Evolutionary conservation across 2,329 filamentous ascomycete genomes (phyloP).

Genomic region (Colletotrichum tofieldiae): DNA sequence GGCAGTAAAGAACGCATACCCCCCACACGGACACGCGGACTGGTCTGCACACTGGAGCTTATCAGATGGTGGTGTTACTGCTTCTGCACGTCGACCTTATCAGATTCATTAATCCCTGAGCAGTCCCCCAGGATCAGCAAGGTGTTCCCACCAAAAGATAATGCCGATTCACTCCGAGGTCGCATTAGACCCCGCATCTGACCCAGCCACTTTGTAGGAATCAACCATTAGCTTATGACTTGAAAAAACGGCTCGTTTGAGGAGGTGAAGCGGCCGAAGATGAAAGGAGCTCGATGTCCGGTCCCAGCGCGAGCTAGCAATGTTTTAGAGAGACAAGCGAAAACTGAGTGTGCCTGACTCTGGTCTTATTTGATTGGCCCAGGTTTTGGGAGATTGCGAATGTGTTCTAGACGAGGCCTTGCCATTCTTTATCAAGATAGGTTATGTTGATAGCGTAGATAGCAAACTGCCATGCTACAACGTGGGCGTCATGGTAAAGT

Average conservation of each 20-base stretch:
- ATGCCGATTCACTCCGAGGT: conserved; percentile 31
- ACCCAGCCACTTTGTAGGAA: conserved; percentile 8
- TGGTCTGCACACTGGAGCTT: conserved; percentile 17
- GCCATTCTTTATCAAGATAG: conserved; percentile 16
- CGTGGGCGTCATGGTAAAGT: background rate
- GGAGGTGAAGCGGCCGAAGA: background rate
- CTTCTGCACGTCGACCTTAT: conserved; percentile 30
- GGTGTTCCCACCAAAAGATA: conserved; percentile 2
- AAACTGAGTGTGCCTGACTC: conserved; percentile 12
- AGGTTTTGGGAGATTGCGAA: background rate
- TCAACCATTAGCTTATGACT: background rate
- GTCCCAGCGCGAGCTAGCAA: background rate
- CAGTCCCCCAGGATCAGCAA: conserved; percentile 15
- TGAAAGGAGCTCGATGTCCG: background rate
- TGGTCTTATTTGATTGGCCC: background rate
- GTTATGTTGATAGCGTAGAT: conserved; percentile 32
- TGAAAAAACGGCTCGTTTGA: background rate
- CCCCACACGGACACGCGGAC: conserved; percentile 3
- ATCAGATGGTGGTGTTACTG: conserved; percentile 31
- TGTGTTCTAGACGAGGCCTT: background rate
- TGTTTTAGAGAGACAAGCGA: background rate
- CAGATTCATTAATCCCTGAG: conserved; percentile 37
- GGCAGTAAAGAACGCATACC: conserved; percentile 22
- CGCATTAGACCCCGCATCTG: conserved; percentile 34
- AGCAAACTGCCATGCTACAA: conserved; percentile 12